These are phyloP conservation scores for Gnetum montanum DNA, from an alignment of 75 land plant species.

Conservation along the genomic window DNA sequence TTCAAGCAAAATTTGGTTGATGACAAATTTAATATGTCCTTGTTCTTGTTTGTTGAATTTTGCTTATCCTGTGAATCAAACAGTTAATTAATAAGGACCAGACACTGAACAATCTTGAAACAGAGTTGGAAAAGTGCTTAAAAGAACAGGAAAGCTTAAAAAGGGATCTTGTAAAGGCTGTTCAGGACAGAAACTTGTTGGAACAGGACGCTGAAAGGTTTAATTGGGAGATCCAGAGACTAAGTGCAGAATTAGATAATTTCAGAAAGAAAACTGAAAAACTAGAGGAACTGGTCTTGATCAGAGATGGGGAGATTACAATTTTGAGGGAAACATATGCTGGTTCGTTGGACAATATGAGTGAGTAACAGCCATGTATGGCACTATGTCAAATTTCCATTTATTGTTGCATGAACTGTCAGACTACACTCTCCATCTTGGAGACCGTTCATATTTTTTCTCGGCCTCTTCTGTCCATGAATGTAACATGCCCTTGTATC, in stretches of 20 bases:
- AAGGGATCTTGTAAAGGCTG: conserved; percentile 35
- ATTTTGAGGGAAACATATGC: conserved; percentile 37
- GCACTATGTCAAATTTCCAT: no score
- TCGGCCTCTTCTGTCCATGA: no score
- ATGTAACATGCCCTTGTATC: no score
- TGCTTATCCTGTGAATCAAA: neutral
- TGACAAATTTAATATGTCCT: no score
- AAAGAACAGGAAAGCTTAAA: conserved; percentile 27
- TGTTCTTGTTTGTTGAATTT: no score
- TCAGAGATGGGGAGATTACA: conserved; percentile 84
- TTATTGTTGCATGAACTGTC: no score
- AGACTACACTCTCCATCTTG: no score
- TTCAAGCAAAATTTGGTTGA: neutral
- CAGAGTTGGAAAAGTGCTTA: conserved; percentile 26
- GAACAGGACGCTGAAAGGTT: conserved; percentile 66
- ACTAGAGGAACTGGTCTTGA: conserved; percentile 76
- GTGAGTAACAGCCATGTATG: no score
- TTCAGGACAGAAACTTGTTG: conserved; percentile 68
- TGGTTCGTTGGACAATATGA: no score
- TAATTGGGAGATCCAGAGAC: conserved; percentile 57
- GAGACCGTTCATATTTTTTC: no score
- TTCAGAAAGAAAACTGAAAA: conserved; percentile 63
- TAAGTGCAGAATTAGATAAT: conserved; percentile 45
- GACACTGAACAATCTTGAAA: conserved; percentile 27
- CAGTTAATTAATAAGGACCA: conserved; percentile 46